A percentile compares a stretch with the other conserved stretches of the same genome.
These are phyloP conservation scores for Ustilago shanxiensis DNA, from an alignment of 1,284 basidiomycete genomes.

Conservation along the genomic window DNA sequence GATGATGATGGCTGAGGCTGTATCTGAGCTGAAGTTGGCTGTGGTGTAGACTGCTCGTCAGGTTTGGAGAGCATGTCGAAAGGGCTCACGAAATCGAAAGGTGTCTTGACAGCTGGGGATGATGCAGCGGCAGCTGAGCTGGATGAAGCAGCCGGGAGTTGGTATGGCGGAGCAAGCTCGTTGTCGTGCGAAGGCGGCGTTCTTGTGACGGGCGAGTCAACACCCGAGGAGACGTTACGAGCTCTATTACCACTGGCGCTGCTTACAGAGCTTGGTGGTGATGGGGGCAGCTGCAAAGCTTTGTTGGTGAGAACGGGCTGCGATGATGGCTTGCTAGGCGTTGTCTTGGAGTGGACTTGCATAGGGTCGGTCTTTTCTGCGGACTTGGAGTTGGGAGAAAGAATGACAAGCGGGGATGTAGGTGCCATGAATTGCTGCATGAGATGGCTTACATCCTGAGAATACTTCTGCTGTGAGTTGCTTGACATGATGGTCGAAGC, in stretches of 20 bases:
- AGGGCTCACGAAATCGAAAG: slow-evolving; percentile 47
- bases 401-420: slow-evolving; percentile 4
- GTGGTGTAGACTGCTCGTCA: slow-evolving; percentile 7
- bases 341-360: background rate
- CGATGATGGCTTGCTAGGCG: background rate
- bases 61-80: slow-evolving; percentile 39
- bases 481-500: slow-evolving; percentile 8
- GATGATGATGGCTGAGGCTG: background rate
- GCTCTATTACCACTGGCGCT: slow-evolving; percentile 19
- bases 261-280: slow-evolving; percentile 42
- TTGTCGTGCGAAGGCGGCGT: slow-evolving; percentile 5
- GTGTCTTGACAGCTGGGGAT: slow-evolving; percentile 19
- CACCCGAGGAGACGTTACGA: slow-evolving; percentile 15
- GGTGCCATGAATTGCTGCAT: slow-evolving; percentile 44
- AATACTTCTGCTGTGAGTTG: slow-evolving; percentile 6
- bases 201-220: slow-evolving; percentile 18
- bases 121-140: slow-evolving; percentile 8
- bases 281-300: slow-evolving; percentile 36
- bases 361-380: slow-evolving; percentile 8
- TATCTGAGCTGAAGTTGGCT: slow-evolving; percentile 6
- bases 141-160: background rate
- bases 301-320: slow-evolving; percentile 23
- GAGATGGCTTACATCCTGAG: slow-evolving; percentile 22
- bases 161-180: background rate
- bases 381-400: slow-evolving; percentile 11